Evolutionary conservation across 2,329 filamentous ascomycete genomes (phyloP).

Genomic region (Fusarium xylarioides): DNA sequence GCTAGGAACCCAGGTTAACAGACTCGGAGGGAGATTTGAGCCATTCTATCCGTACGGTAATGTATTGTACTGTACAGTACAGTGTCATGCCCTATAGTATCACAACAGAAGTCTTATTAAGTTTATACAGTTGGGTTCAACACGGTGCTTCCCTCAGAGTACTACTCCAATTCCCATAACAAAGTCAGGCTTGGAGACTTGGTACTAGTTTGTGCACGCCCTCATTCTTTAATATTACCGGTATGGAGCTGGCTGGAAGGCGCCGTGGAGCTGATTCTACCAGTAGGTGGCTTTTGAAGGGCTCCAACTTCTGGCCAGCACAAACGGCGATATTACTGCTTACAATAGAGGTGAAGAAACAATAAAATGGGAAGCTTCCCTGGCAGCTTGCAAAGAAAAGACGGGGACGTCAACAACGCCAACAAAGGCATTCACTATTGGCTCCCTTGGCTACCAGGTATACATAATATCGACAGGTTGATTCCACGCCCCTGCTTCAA

Average conservation of each 20-base stretch:
- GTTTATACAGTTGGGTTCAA: slow-evolving; percentile 22
- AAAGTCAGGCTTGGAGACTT: slow-evolving; percentile 20
- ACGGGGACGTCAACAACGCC: slow-evolving; percentile 32
- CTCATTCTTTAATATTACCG: slow-evolving; percentile 21
- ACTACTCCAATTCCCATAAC: slow-evolving; percentile 8
- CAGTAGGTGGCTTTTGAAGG: slow-evolving; percentile 15
- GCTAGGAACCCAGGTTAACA: neutral
- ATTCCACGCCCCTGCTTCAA: slow-evolving; percentile 35
- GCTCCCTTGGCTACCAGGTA: slow-evolving; percentile 31
- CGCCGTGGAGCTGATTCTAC: slow-evolving; percentile 10
- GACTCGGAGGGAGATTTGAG: slow-evolving; percentile 26
- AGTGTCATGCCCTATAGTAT: slow-evolving; percentile 19
- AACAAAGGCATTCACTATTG: slow-evolving; percentile 25
- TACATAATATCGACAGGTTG: slow-evolving; percentile 20
- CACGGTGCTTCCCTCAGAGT: neutral
- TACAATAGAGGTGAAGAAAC: slow-evolving; percentile 16
- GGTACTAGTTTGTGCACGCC: slow-evolving; percentile 14
- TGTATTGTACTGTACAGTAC: slow-evolving; percentile 12
- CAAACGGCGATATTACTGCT: slow-evolving; percentile 3
- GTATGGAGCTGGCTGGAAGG: slow-evolving; percentile 23
- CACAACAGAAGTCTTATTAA: slow-evolving; percentile 16
- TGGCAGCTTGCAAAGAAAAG: slow-evolving; percentile 15
- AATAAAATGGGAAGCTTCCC: slow-evolving; percentile 12
- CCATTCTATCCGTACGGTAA: neutral
- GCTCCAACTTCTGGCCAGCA: slow-evolving; percentile 31